Evolutionary conservation across 148 eudicot genomes (phyloP), one percentile per base, ranked within the genome.

Genomic region (Dianthus caryophyllus): DNA sequence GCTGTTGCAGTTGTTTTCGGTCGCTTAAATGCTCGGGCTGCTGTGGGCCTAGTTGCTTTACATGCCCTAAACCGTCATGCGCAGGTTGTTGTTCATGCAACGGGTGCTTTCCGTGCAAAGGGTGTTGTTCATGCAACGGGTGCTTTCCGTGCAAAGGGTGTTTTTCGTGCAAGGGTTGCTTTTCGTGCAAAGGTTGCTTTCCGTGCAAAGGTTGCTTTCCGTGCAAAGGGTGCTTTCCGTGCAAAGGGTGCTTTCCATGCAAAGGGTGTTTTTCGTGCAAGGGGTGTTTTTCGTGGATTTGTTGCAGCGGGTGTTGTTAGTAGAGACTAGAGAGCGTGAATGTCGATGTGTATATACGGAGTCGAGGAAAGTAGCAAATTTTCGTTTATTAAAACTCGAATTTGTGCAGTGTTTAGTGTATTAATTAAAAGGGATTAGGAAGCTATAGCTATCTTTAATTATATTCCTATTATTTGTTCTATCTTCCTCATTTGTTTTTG

Each of bases 1-100:
- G 67, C 72, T 85, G 87, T 64, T 49, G 70, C 15, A 31, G 63
- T 21, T 80, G 86, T 61, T 80, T 75, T 63, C 64, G 65, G 14
- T 52, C 62, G 26, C 66, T 76, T 18, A 55, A 66, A 71, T 84
- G 85, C 64, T 71, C 69, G 22, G 33, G 79, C 66, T 75, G 76
- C 50, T 69, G 72, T 51, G 18, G 38, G n/a, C 63, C 71, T 21
- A 68, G 59, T 1, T 71, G 75, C 31, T 58, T 74, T 47, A 29
- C 12, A 17, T 77, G 80, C 43, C 71, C 58, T 20, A 8, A 61
- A 25, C 71, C 71, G 6, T 39, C 18, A n/a, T 70, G 73, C 60
- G 33, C 57, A 66, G 44, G 44, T 0, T 50, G 44, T 13, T 41
- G 39, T 3, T 4, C 52, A n/a, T 65, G 68, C 67, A 41, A 9